These are phyloP conservation scores for Lineolata rhizophorae DNA, from an alignment of 495 filamentous ascomycete genomes.

Conservation along the genomic window DNA sequence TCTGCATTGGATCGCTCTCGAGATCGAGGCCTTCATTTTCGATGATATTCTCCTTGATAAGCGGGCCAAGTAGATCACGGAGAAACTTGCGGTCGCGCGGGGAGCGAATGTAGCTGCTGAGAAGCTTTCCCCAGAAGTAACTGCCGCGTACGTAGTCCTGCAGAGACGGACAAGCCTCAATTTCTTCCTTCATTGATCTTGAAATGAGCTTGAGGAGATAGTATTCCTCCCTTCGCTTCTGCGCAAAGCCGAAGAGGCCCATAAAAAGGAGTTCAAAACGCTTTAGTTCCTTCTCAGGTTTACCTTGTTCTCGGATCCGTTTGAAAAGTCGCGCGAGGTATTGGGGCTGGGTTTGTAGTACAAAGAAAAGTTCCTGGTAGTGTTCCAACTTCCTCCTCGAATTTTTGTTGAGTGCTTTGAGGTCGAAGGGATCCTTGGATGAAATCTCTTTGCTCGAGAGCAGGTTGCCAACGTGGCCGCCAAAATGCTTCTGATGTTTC, in stretches of 20 bases:
- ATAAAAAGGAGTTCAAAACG: slow-evolving; percentile 83
- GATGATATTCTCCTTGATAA: slow-evolving; percentile 73
- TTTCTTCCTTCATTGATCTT: slow-evolving; percentile 65
- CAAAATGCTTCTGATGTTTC: slow-evolving; percentile 89
- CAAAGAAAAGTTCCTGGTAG: slow-evolving; percentile 96
- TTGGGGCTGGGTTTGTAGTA: slow-evolving; percentile 87
- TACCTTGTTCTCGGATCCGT: slow-evolving; percentile 61
- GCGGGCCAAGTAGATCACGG: slow-evolving; percentile 55
- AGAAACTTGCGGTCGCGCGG: slow-evolving; percentile 85
- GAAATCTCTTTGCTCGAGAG: slow-evolving; percentile 71
- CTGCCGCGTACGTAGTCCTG: slow-evolving; percentile 76
- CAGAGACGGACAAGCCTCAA: slow-evolving; percentile 47
- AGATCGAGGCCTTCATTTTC: slow-evolving; percentile 79
- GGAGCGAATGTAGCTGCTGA: slow-evolving; percentile 73
- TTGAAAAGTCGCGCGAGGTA: slow-evolving; percentile 81
- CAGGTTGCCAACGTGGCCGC: slow-evolving; percentile 70
- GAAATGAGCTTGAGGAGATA: slow-evolving; percentile 81
- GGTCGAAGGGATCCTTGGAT: slow-evolving; percentile 80
- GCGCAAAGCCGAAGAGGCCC: slow-evolving; percentile 91
- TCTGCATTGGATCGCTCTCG: slow-evolving; percentile 94
- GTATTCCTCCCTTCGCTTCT: slow-evolving; percentile 91
- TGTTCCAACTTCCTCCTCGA: slow-evolving; percentile 85
- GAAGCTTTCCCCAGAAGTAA: slow-evolving; percentile 79
- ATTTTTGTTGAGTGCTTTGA: slow-evolving; percentile 92
- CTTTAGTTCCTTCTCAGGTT: slow-evolving; percentile 79